Evolutionary conservation across 2,329 filamentous ascomycete species (phyloP), one percentile per base, ranked within the genome.

Genomic region (Monosporascus sp.): DNA sequence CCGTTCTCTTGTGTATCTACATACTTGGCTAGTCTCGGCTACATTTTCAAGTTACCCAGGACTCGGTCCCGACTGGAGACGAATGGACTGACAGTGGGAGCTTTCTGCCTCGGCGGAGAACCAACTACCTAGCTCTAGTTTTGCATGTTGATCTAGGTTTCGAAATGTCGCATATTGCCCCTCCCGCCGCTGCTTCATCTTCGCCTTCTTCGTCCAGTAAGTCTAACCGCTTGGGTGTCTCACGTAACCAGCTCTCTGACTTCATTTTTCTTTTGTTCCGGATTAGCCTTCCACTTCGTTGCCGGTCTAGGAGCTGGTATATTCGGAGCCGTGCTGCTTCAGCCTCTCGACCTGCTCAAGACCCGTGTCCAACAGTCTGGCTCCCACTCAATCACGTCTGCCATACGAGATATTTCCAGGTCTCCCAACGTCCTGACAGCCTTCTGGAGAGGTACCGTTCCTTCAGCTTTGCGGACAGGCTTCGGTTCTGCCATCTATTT

Each of bases 401-500:
- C 88, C 18, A 75, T 96, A 55, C 82, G 83, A 63, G 76, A 84
- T 37, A 90, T 96, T 66, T 80, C 87, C 58, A 74, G 76, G 61
- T 85, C 84, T 9, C 86, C 88, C 4, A 74, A 75, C 55, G 66
- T 75, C 24, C 75, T 96, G 58, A 80, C 84, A 35, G 82, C 84
- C 44, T 83, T 99, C 67, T 99, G 94, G 93, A 86, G 94, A 58
- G 94, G 94, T 52, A 96, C 94, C 4, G 78, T 94, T 1, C 94
- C 94, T 24, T 96, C 91, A 2, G 90, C 91, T n/a, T 80, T 97
- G 47, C 88, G 94, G 55, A 99, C 94, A 2, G 93, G 94, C 54
- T 86, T 95, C 66, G 94, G 94, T 26, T 93, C 89, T 1, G 94
- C 94, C 8, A 82, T 99, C 50, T 99, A 99, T 75, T 97, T 99